Base-by-base conservation (phyloP, 441 rosid genomes). In the Erysimum cheiri region DNA sequence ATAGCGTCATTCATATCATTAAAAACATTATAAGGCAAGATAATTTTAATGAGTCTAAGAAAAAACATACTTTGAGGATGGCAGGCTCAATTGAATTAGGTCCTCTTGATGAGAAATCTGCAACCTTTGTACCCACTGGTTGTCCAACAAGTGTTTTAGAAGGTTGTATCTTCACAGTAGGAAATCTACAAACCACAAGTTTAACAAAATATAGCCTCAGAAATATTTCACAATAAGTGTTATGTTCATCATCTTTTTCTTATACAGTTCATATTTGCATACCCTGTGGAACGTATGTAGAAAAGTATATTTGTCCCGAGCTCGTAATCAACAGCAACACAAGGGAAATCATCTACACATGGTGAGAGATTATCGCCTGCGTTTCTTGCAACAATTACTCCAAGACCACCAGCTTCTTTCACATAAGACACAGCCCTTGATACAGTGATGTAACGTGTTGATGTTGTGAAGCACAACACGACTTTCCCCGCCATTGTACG, bases 21-120 rank as follows among this genome's bases (percentile, higher is more conserved):
- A 7, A 8, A 11, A 41, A 33, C 8, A 28, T 11, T 13, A 15
- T 58, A 11, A 48, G 5, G 15, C 7, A 2, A 50, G 3, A 54
- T 22, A 15, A 10, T 13, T 2, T 24, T 24, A 19, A 60, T 13
- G 0, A 1, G 17, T 36, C 50, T 49, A 7, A 6, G 12, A 17
- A 14, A 19, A 39, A 50, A 2, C 8, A 13, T 69, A 83, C 83
- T 80, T 72, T 60, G 11, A 83, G 82, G 40, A 83, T 77, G 1
- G 78, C 84, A 1, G 84, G 61, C 5, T 76, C 28, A 35, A 80
- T 48, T 0, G 80, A 67, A 60, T 70, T 81, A 15, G 85, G 87
- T 12, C 87, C 87, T 56, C 79, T 71, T 11, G 82, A 81, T 8
- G 87, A 84, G 60, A 84, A 84, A 6, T 28, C 12, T 7, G 85